Evolutionary conservation across 2,329 filamentous ascomycete species (phyloP), one percentile per base, ranked within the genome.

Genomic region (Aspergillus niger): DNA sequence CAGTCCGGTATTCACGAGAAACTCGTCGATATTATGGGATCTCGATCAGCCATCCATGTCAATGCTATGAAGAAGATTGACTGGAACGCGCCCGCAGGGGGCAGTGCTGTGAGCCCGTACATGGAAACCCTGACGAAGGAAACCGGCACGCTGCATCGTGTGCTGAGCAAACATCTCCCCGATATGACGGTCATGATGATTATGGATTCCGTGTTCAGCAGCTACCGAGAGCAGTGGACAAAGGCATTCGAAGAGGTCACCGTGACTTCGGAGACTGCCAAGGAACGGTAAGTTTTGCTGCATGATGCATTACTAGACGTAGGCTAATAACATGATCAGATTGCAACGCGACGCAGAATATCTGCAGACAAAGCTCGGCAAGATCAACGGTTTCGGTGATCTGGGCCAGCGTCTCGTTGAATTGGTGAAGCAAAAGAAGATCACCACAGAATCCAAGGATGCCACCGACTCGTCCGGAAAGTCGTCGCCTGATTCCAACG

Each of bases 1-100:
- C 92, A 96, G 72, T 88, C 89, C 64, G 92, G 86, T 63, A 96
- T 97, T 61, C 92, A 95, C 73, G 92, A 96, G 71, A 97, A 97
- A 74, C 81, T 97, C 1, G 90, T 96, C 17, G 92, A 96, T 65
- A 97, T 97, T 55, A 96, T 97, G 90, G 89, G 88, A 58, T 87
- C 86, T 1, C 86, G 92, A 5, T 91, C 91, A 1, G 80, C 85
- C 3, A 80, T 88, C 6, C 92, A 94, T 70, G 88, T 91, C 41
- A 89, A 88, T 71, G 85, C 86, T 24, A 88, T 97, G 81, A 89
- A 85, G 72, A 85, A 86, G 52, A 85, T 93, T 44, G 82, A 91
- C 64, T 97, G 92, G 90, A 89, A 94, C 65, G 71, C 79, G 11
- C 76, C 79, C 49, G 75, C 72, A 10, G 79, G 78, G 44, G 71